phyloP scores from a whole-genome alignment of 495 filamentous ascomycete species.

The Parathielavia appendiculata region DNA sequence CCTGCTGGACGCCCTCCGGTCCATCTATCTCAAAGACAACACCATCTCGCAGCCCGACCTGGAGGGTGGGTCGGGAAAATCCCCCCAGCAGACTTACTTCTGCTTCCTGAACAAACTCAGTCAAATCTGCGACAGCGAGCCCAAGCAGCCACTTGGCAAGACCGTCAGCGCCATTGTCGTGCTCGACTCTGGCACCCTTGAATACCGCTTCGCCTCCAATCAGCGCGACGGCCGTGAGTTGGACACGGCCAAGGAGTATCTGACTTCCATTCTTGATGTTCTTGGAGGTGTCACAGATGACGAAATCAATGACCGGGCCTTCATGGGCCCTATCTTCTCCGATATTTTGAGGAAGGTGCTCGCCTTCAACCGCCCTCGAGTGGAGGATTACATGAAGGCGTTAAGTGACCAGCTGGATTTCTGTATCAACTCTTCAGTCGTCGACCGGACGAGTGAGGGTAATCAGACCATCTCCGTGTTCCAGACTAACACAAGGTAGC shows the following conservation, averaged over 20 bases:
- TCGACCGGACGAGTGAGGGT: conserved; percentile 4
- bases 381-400: conserved; percentile 5
- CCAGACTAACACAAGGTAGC: background rate
- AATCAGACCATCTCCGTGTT: background rate
- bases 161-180: conserved; percentile 24
- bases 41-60: conserved; percentile 15
- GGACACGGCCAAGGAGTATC: background rate
- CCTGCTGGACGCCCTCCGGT: conserved; percentile 14
- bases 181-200: conserved; percentile 17
- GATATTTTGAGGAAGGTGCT: conserved; percentile 12
- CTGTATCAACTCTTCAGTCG: conserved; percentile 9
- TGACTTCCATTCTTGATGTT: conserved; percentile 8
- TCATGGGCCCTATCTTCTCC: background rate
- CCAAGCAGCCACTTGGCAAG: conserved; percentile 1
- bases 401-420: conserved; percentile 7
- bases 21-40: background rate
- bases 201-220: conserved; percentile 29
- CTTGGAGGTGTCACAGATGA: conserved; percentile 6
- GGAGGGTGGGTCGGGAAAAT: conserved; percentile 7
- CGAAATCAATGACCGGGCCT: background rate
- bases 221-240: conserved; percentile 2
- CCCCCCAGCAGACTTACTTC: conserved; percentile 9
- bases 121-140: conserved; percentile 26
- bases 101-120: conserved; percentile 29
- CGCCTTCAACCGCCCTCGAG: conserved; percentile 15